These are phyloP conservation scores for Mycena sp. DNA, from an alignment of 1,284 basidiomycete species.

Conservation along the genomic window DNA sequence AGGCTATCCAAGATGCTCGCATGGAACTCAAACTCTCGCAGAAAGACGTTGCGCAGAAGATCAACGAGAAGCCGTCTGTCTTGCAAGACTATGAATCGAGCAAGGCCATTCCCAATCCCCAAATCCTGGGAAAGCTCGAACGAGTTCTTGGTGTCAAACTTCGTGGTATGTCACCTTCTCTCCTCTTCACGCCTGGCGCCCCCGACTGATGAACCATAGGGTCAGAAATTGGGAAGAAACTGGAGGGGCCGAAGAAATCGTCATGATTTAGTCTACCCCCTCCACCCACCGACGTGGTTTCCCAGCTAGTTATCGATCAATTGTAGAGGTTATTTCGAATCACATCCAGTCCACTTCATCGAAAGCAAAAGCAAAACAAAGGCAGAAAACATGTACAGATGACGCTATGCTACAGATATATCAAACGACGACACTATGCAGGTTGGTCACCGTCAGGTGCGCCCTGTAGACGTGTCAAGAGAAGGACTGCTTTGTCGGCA, in stretches of 20 bases:
- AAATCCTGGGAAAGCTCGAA: constrained; percentile 94
- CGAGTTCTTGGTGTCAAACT: constrained; percentile 91
- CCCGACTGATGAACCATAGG: constrained; percentile 49
- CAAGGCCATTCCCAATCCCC: constrained; percentile 90
- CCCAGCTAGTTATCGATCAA: constrained; percentile 8
- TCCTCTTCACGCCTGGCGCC: neutral
- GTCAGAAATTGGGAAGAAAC: constrained; percentile 82
- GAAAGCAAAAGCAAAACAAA: constrained; percentile 24
- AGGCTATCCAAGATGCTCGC: constrained; percentile 89
- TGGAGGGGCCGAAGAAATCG: constrained; percentile 78
- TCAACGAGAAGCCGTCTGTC: constrained; percentile 91
- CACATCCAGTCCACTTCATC: constrained; percentile 8
- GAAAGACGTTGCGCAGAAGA: constrained; percentile 93
- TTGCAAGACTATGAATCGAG: constrained; percentile 92
- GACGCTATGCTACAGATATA: constrained; percentile 17
- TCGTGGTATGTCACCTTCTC: constrained; percentile 66
- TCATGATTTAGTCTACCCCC: constrained; percentile 15
- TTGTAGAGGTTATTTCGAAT: constrained; percentile 19
- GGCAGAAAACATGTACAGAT: constrained; percentile 13
- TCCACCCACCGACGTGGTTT: constrained; percentile 26
- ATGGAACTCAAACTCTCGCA: constrained; percentile 85
- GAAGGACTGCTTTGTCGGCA: neutral
- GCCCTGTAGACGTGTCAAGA: constrained; percentile 9
- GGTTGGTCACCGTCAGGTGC: constrained; percentile 29
- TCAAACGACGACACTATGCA: constrained; percentile 12